Base-by-base conservation (phyloP, 2,329 filamentous ascomycete genomes). In the Tolypocladium cylindrosporum region DNA sequence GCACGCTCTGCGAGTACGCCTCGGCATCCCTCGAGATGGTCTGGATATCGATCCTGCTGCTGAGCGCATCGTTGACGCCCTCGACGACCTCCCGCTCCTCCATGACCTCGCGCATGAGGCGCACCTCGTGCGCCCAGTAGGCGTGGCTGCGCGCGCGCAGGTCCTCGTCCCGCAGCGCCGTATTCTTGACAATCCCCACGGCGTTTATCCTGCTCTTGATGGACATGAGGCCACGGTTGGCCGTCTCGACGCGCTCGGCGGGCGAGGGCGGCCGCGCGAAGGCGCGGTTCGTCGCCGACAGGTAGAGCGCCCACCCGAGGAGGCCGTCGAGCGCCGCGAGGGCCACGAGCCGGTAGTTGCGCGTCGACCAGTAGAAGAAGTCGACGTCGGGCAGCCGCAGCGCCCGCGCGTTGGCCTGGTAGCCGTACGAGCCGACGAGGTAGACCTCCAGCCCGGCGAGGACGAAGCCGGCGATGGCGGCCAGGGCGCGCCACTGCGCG, bases 51-150 rank as follows among this genome's bases (percentile, higher is more conserved):
- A 90, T 80, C 57, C 85, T 79, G 61, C 80, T 82, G 66, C 77
- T 75, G 63, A 92, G 71, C 13, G 85, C 88, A 68, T 85, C 81
- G 59, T 88, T 86, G 61, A 91, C 81, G 56, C 87, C 83, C 65
- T 87, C 85, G 41, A 90, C 74, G 9, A 92, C 89, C 61, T 89
- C 87, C 61, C 84, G 79, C 61, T 93, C 88, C 76, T 91, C 88
- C 81, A 95, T 88, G 31, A 89, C 84, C 66, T 88, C 84, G 41
- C 81, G 76, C 81, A 89, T 90, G 37, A 90, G 71, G 55, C 81
- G 77, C 8, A 84, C 87, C 75, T 97, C 90, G 51, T 87, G 86
- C 11, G 78, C 75, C 93, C 93, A 97, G 73, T 97, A 97, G 19
- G 78, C 80, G 64, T 87, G 82, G 55, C 82, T 81, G 59, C 81